Evolutionary conservation across 495 filamentous ascomycete genomes (phyloP).

Genomic region (Glonium stellatum): DNA sequence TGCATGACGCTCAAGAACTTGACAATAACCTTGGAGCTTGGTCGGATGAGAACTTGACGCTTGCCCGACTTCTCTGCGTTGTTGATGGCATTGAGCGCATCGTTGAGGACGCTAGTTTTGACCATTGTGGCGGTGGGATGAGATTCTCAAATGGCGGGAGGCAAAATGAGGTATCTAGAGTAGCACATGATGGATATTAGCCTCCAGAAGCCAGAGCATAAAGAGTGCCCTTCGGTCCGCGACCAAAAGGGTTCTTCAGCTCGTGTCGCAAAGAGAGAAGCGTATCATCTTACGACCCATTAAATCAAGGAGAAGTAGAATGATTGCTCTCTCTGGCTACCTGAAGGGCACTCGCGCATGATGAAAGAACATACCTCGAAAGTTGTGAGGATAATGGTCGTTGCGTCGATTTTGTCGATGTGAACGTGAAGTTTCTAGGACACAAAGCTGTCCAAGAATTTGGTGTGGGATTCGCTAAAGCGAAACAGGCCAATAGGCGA

Average conservation of each 20-base stretch:
- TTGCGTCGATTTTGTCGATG: constrained; percentile 6
- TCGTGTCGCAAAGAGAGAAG: constrained; percentile 63
- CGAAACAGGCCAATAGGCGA: not conserved
- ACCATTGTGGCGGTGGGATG: constrained; percentile 76
- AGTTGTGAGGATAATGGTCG: constrained; percentile 12
- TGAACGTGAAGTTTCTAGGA: constrained; percentile 3
- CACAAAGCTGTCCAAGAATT: not conserved
- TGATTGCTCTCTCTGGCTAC: constrained; percentile 31
- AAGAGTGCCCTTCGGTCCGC: constrained; percentile 76
- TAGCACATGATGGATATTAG: constrained; percentile 50
- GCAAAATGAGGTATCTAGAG: constrained; percentile 40
- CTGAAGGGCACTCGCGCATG: constrained; percentile 31
- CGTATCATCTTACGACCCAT: constrained; percentile 52
- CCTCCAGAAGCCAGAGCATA: constrained; percentile 80
- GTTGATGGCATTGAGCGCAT: constrained; percentile 98
- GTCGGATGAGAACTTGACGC: constrained; percentile 94
- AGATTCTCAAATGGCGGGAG: constrained; percentile 68
- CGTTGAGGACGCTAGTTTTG: constrained; percentile 96
- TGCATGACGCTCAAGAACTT: constrained; percentile 99
- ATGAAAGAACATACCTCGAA: constrained; percentile 30
- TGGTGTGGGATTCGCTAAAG: constrained; percentile 2
- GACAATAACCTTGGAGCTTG: constrained; percentile 97
- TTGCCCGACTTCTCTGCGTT: constrained; percentile 99
- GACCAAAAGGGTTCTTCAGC: constrained; percentile 81
- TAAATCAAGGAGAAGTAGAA: not conserved